phyloP scores from a whole-genome alignment of 495 filamentous ascomycete species.

The Hyphodiscus hymeniophilus region DNA sequence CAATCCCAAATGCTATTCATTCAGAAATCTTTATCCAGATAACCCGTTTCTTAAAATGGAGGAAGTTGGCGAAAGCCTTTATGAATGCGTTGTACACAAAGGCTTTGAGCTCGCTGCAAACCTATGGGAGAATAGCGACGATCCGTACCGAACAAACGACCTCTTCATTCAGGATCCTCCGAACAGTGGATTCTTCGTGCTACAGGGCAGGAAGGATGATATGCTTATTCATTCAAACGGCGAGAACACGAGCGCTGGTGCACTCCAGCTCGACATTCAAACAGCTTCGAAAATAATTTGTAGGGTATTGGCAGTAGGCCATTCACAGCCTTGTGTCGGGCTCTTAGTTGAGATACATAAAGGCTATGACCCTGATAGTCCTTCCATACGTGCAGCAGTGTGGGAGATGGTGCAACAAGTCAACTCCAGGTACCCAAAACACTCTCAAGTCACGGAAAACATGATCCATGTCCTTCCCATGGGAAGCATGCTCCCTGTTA shows the following conservation, averaged over 20 bases:
- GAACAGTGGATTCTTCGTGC: constrained; percentile 15
- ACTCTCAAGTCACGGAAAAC: constrained; percentile 12
- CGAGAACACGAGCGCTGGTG: constrained; percentile 19
- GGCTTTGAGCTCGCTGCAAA: constrained; percentile 22
- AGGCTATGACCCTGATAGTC: constrained; percentile 5
- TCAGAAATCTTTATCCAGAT: constrained; percentile 21
- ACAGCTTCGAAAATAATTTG: constrained; percentile 18
- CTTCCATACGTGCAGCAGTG: not conserved
- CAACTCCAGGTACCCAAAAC: constrained; percentile 14
- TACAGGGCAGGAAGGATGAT: constrained; percentile 22
- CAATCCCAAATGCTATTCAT: constrained; percentile 18
- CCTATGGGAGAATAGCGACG: constrained; percentile 16
- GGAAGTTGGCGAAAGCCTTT: constrained; percentile 16
- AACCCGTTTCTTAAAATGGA: constrained; percentile 21
- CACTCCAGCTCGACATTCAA: constrained; percentile 22
- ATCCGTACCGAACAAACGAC: constrained; percentile 21
- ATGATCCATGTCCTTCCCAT: constrained; percentile 21
- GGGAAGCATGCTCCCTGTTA: constrained; percentile 15
- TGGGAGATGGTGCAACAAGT: constrained; percentile 17
- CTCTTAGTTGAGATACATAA: constrained; percentile 18
- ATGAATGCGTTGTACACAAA: constrained; percentile 21
- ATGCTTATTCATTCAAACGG: constrained; percentile 21
- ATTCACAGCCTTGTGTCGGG: constrained; percentile 15
- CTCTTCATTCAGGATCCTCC: constrained; percentile 22
- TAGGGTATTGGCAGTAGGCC: constrained; percentile 18